Conservation (phyloP, 192 early-diverging fungal species). For the Chytriomyces confervae region DNA sequence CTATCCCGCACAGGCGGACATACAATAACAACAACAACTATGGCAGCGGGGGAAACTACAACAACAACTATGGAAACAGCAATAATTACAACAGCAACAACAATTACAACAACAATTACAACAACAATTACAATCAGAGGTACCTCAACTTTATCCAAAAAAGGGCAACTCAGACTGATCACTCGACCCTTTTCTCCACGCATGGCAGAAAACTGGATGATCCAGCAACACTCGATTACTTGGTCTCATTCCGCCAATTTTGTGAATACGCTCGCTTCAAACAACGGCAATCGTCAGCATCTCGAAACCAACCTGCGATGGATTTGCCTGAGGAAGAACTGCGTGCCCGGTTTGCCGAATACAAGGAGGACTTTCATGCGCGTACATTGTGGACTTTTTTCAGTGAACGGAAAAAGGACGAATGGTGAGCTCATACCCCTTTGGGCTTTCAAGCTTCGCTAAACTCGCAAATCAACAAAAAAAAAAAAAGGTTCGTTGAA, state of each 20-base stretch:
- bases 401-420: conserved; percentile 74
- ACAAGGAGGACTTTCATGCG: conserved; percentile 78
- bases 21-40: neutral
- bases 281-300: neutral
- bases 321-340: conserved; percentile 80
- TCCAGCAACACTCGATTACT: conserved; percentile 76
- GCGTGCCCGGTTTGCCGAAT: conserved; percentile 77
- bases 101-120: neutral
- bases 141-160: too few relatives aligned
- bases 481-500: conserved; percentile 71
- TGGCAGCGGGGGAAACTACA: neutral
- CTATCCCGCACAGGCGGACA: neutral
- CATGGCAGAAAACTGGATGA: conserved; percentile 46
- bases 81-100: neutral
- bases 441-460: too few relatives aligned
- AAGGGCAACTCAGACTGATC: neutral
- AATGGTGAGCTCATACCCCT: conserved; percentile 65
- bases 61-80: neutral
- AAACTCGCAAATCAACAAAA: too few relatives aligned
- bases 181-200: neutral
- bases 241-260: conserved; percentile 60
- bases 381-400: conserved; percentile 78
- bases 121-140: neutral
- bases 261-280: conserved; percentile 30
- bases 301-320: conserved; percentile 47